phyloP scores from a whole-genome alignment of 139 green algal genomes.

The Tetratostichococcus sp. region DNA sequence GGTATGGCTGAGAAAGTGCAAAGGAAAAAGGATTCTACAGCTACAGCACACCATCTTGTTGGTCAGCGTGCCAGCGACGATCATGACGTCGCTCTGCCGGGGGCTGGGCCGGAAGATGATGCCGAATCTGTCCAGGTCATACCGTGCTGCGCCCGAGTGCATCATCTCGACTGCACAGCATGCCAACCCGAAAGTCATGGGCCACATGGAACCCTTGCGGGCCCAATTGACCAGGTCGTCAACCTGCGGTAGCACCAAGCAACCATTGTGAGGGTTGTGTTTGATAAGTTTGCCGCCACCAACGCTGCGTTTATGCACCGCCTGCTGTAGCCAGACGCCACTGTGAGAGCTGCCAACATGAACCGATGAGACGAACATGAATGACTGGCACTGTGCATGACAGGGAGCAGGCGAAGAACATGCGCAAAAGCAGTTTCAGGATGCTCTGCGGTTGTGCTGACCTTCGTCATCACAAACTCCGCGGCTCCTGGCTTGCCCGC shows the following conservation, averaged over 20 bases:
- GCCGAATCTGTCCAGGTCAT: constrained; percentile 87
- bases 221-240: constrained; percentile 90
- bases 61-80: constrained; percentile 93
- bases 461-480: not conserved
- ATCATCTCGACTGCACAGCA: constrained; percentile 99
- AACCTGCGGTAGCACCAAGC: constrained; percentile 51
- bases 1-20: no score
- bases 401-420: no score
- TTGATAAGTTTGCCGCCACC: no score
- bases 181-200: constrained; percentile 95
- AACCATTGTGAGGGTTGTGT: constrained; percentile 19
- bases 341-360: no score
- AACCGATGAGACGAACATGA: no score
- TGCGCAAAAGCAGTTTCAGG: no score
- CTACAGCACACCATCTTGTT: constrained; percentile 84
- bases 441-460: no score
- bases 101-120: constrained; percentile 95
- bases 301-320: no score
- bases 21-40: no score
- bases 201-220: constrained; percentile 86
- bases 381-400: not conserved
- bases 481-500: not conserved
- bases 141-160: constrained; percentile 61
- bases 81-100: constrained; percentile 94
- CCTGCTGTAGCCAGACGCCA: no score